Percentiles rank a stretch among this genome's conserved stretches.
These are phyloP conservation scores for Rhexocercosporidium sp. DNA, from an alignment of 2,329 filamentous ascomycete species.

Conservation along the genomic window DNA sequence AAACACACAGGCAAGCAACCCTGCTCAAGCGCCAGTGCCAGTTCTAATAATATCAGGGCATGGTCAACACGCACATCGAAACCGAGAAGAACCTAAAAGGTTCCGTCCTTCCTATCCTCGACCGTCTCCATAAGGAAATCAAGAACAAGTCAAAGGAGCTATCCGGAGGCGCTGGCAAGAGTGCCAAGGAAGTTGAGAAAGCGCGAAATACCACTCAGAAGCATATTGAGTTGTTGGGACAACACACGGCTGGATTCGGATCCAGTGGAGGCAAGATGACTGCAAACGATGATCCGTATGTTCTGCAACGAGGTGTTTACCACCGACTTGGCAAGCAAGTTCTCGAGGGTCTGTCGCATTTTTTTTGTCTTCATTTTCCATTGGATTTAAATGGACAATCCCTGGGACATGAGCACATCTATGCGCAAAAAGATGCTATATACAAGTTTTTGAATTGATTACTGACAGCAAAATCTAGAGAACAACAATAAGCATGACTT, in stretches of 20 bases:
- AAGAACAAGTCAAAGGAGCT: constrained; percentile 96
- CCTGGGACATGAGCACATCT: neutral
- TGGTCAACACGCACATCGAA: constrained; percentile 88
- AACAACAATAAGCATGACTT: constrained; percentile 96
- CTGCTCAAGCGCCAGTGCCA: neutral
- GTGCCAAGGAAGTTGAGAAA: constrained; percentile 90
- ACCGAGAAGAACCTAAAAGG: constrained; percentile 90
- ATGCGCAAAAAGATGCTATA: neutral
- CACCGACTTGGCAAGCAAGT: constrained; percentile 90
- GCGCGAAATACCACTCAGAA: constrained; percentile 86
- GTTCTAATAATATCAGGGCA: constrained; percentile 56
- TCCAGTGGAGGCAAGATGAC: constrained; percentile 74
- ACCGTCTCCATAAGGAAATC: constrained; percentile 92
- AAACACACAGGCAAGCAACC: constrained; percentile 73
- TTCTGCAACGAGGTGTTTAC: constrained; percentile 79
- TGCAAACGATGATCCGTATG: constrained; percentile 83
- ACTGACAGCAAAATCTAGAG: constrained; percentile 52
- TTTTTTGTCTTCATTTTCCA: too few species aligned
- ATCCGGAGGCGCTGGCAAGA: constrained; percentile 77
- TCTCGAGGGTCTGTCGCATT: constrained; percentile 56
- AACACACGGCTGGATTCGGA: constrained; percentile 82
- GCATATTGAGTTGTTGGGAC: constrained; percentile 91
- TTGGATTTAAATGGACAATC: too few species aligned
- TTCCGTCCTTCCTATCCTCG: constrained; percentile 84
- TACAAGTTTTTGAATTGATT: neutral